These are phyloP conservation scores for Apiospora arundinis DNA, from an alignment of 2,329 filamentous ascomycete genomes.

Conservation along the genomic window DNA sequence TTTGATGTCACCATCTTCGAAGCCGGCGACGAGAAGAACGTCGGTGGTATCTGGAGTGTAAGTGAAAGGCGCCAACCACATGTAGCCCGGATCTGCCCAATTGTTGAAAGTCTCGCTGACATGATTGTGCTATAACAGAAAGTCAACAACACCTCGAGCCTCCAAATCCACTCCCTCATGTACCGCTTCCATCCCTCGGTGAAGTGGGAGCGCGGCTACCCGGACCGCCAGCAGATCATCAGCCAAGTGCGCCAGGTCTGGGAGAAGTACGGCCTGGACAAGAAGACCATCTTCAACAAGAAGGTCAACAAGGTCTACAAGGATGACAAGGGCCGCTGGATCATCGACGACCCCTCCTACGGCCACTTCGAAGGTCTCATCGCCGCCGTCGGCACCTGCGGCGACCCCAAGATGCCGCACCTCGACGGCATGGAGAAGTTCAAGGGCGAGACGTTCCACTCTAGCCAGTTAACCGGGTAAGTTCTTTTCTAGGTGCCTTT, in stretches of 20 bases:
- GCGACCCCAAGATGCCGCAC: constrained; percentile 75
- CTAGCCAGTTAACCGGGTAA: constrained; percentile 71
- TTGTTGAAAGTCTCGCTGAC: not conserved
- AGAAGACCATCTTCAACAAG: constrained; percentile 74
- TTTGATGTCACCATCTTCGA: constrained; percentile 85
- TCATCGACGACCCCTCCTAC: constrained; percentile 67
- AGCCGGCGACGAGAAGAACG: constrained; percentile 65
- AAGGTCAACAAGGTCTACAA: constrained; percentile 73
- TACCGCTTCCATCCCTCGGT: constrained; percentile 87
- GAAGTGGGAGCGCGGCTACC: constrained; percentile 77
- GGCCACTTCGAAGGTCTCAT: constrained; percentile 82
- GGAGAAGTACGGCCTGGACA: constrained; percentile 75
- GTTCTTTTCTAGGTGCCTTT: too few species aligned
- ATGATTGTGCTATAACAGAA: constrained; percentile 49
- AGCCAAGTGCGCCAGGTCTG: constrained; percentile 74
- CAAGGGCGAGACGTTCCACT: constrained; percentile 76
- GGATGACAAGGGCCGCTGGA: constrained; percentile 73
- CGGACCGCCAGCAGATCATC: constrained; percentile 76
- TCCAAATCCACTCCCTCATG: constrained; percentile 87
- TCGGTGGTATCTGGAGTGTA: constrained; percentile 85
- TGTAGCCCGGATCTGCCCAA: not conserved
- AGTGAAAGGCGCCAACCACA: constrained; percentile 34
- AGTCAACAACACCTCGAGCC: constrained; percentile 81
- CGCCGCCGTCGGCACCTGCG: constrained; percentile 80
- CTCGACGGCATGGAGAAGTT: constrained; percentile 76